Conservation (phyloP, 805 yeast species). For the Candida sphagnicola region DNA sequence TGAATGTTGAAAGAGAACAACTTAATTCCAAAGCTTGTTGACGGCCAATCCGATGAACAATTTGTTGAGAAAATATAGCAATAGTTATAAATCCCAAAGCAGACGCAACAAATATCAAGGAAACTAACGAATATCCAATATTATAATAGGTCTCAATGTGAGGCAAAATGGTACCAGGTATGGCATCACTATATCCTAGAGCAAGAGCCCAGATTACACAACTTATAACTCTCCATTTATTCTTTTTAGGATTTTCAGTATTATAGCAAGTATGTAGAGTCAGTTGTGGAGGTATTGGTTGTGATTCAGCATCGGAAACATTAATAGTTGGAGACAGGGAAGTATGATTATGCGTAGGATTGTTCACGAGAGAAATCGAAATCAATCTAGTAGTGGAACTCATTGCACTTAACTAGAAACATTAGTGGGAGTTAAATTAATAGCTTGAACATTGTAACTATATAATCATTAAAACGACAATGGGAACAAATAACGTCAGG, state of each 20-base stretch:
- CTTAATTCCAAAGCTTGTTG: conserved; percentile 12
- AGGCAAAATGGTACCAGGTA: conserved; percentile 26
- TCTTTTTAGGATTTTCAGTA: conserved; percentile 16
- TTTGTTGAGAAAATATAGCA: conserved; percentile 20
- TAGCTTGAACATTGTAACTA: too few relatives aligned
- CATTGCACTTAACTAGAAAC: too few relatives aligned
- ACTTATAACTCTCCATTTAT: conserved; percentile 15
- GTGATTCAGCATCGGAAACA: not conserved
- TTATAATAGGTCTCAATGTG: conserved; percentile 20
- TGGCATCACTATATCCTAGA: conserved; percentile 22
- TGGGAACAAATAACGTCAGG: too few relatives aligned
- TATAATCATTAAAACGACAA: too few relatives aligned
- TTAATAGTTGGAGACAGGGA: not conserved
- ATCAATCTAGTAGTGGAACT: not conserved
- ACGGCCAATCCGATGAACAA: conserved; percentile 18
- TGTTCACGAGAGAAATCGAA: not conserved
- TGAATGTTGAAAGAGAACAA: conserved; percentile 8
- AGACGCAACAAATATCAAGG: conserved; percentile 24
- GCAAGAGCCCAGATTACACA: conserved; percentile 16
- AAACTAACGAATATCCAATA: conserved; percentile 20
- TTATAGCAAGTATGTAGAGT: not conserved
- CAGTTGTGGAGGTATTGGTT: not conserved
- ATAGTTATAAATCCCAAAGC: conserved; percentile 24
- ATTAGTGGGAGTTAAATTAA: too few relatives aligned
- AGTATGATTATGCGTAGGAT: not conserved